A percentile compares a stretch with the other conserved stretches of the same genome.
phyloP scores from a whole-genome alignment of 768 basidiomycete genomes.

The Tulasnella sp. region DNA sequence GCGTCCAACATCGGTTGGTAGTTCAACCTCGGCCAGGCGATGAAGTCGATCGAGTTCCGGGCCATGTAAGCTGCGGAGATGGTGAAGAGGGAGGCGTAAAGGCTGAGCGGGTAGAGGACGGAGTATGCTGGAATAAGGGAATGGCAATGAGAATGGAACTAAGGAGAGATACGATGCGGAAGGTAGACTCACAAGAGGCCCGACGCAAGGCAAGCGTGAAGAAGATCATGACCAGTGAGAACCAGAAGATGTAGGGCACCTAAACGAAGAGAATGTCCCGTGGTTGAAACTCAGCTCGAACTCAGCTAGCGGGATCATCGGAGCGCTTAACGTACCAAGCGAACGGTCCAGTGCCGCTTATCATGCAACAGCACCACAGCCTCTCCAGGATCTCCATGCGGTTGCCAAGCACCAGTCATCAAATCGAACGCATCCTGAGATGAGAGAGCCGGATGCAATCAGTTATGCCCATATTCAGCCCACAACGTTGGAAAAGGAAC shows the following conservation, averaged over 20 bases:
- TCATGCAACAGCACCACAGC: slow-evolving; percentile 78
- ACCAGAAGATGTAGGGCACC: slow-evolving; percentile 82
- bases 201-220: slow-evolving; percentile 85
- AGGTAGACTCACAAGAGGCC: slow-evolving; percentile 67
- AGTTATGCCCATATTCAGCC: not conserved
- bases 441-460: slow-evolving; percentile 43
- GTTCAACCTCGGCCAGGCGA: slow-evolving; percentile 89
- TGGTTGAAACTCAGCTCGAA: not conserved
- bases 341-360: slow-evolving; percentile 73
- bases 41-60: slow-evolving; percentile 87
- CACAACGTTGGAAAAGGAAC: not conserved
- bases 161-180: not conserved
- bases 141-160: not conserved
- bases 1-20: slow-evolving; percentile 62
- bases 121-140: slow-evolving; percentile 69
- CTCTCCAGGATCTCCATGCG: slow-evolving; percentile 70
- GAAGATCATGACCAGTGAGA: slow-evolving; percentile 86
- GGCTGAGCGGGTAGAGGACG: slow-evolving; percentile 77
- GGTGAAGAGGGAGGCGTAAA: slow-evolving; percentile 73
- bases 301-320: not conserved
- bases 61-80: slow-evolving; percentile 72
- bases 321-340: slow-evolving; percentile 62
- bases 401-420: slow-evolving; percentile 87
- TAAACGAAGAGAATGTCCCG: slow-evolving; percentile 43
- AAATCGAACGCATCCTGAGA: slow-evolving; percentile 93